Conservation (phyloP, 352 stramenopile genomes). For the Phytophthora aleatoria region DNA sequence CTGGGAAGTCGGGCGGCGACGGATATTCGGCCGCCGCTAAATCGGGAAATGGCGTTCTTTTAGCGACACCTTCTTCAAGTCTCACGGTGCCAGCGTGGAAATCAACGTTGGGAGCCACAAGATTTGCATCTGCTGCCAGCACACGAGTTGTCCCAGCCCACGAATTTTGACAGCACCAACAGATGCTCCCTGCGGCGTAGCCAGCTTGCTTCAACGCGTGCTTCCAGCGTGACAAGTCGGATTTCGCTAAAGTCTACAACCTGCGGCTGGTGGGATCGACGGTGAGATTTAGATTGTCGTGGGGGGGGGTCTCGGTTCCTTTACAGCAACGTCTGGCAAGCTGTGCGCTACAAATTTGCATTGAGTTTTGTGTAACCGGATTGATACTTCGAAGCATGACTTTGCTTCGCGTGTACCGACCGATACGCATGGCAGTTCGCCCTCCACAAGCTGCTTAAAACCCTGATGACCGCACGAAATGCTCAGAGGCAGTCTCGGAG, state of each 20-base stretch:
- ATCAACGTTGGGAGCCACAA: conserved; percentile 1
- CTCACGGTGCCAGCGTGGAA: conserved; percentile 12
- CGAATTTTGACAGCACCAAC: conserved; percentile 15
- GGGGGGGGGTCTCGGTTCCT: no score
- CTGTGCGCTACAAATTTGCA: no score
- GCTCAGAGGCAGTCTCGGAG: no score
- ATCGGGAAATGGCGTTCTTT: conserved; percentile 18
- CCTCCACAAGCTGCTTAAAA: no score
- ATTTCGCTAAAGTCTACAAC: background rate
- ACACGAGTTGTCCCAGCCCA: conserved; percentile 20
- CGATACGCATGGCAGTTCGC: no score
- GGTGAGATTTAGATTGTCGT: no score
- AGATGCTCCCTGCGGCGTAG: background rate
- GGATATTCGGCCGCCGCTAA: conserved; percentile 6
- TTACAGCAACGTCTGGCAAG: no score
- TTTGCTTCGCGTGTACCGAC: no score
- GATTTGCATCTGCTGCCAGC: conserved; percentile 7
- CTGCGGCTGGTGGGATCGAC: no score
- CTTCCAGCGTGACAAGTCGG: background rate
- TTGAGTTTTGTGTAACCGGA: no score
- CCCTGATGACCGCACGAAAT: no score
- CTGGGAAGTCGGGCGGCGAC: conserved; percentile 12
- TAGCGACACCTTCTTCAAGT: conserved; percentile 26
- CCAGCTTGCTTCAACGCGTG: conserved; percentile 8
- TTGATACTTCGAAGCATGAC: no score